phyloP scores from a whole-genome alignment of 1,284 basidiomycete genomes.

The Jaminaea rosea region DNA sequence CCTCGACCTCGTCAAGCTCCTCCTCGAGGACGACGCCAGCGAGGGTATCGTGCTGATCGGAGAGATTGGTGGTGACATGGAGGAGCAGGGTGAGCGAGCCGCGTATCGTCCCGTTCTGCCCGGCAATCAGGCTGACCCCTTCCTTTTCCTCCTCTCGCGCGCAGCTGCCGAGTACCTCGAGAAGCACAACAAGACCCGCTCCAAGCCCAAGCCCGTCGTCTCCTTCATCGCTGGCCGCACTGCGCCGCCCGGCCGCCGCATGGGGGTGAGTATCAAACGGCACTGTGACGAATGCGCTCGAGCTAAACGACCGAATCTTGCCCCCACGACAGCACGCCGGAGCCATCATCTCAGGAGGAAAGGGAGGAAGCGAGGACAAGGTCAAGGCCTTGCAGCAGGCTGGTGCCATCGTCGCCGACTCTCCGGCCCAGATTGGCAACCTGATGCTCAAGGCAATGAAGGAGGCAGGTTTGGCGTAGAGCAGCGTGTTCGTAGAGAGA shows the following conservation, averaged over 20 bases:
- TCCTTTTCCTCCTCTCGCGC: too few species aligned
- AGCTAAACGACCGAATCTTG: too few species aligned
- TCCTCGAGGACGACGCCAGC: constrained; percentile 71
- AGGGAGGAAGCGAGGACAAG: constrained; percentile 92
- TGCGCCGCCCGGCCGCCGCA: constrained; percentile 91
- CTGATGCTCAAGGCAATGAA: constrained; percentile 45
- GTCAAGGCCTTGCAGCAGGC: constrained; percentile 86
- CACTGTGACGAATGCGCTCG: too few species aligned
- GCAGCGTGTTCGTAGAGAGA: too few species aligned
- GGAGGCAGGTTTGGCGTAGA: constrained; percentile 31
- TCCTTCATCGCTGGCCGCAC: constrained; percentile 92
- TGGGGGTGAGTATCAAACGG: too few species aligned
- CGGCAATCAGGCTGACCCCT: too few species aligned
- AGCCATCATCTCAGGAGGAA: constrained; percentile 94
- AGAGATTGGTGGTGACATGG: constrained; percentile 98
- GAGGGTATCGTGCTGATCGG: constrained; percentile 92
- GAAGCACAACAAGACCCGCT: constrained; percentile 79
- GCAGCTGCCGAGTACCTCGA: constrained; percentile 93
- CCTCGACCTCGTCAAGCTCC: constrained; percentile 92
- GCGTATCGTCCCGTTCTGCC: too few species aligned
- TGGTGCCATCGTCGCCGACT: constrained; percentile 86
- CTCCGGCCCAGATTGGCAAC: constrained; percentile 57
- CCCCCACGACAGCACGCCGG: too few species aligned
- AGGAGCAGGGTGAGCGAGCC: too few species aligned
- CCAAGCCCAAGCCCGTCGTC: constrained; percentile 86